These are phyloP conservation scores for Alopecurus myosuroides DNA, from an alignment of 176 grass and related monocot species.

Conservation along the genomic window DNA sequence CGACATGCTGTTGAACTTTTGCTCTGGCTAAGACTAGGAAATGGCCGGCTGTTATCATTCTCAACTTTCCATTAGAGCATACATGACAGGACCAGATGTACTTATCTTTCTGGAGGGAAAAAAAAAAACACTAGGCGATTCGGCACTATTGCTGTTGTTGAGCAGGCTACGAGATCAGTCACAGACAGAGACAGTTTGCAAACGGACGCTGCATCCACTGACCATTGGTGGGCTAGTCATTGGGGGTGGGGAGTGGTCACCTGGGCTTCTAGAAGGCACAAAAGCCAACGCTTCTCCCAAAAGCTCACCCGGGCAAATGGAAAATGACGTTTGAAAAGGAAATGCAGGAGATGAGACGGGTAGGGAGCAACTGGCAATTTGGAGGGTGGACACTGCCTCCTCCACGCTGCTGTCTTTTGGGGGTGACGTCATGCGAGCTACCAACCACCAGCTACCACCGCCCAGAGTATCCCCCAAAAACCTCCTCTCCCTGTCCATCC, in stretches of 20 bases:
- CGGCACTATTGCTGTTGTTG: slow-evolving; percentile 20
- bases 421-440: slow-evolving; percentile 51
- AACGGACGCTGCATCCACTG: slow-evolving; percentile 30
- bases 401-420: slow-evolving; percentile 17
- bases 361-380: slow-evolving; percentile 24
- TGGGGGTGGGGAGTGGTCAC: slow-evolving; percentile 20
- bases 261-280: slow-evolving; percentile 48
- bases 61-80: slow-evolving; percentile 19
- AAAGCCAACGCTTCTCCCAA: slow-evolving; percentile 16
- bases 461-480: slow-evolving; percentile 20
- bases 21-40: not conserved
- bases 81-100: slow-evolving; percentile 6
- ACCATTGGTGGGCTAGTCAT: slow-evolving; percentile 28
- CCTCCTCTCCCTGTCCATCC: slow-evolving; percentile 19
- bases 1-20: slow-evolving; percentile 22
- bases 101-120: not conserved
- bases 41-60: slow-evolving; percentile 18
- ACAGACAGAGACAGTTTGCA: slow-evolving; percentile 10
- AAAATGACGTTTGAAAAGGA: slow-evolving; percentile 41
- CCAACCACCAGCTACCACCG: slow-evolving; percentile 55
- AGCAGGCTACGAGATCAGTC: slow-evolving; percentile 3
- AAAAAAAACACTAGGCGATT: not conserved
- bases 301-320: slow-evolving; percentile 13
- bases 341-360: not conserved
- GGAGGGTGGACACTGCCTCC: not conserved